A percentile compares a stretch with the other conserved stretches of the same genome.
These are phyloP conservation scores for Thyridium curvatum DNA, from an alignment of 2,329 filamentous ascomycete genomes.

Conservation along the genomic window DNA sequence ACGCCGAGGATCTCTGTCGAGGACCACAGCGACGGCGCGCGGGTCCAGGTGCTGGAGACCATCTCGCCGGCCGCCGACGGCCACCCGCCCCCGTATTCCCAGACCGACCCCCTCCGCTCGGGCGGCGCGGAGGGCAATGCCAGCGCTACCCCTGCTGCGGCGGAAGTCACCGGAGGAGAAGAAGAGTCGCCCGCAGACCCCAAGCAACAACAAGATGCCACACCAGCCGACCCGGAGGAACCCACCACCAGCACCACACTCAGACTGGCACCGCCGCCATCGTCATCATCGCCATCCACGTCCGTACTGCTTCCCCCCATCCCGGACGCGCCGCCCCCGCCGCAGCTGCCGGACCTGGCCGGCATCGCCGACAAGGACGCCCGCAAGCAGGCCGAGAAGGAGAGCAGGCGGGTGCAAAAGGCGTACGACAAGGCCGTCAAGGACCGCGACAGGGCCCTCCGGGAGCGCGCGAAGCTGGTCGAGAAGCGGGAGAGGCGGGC, in stretches of 20 bases:
- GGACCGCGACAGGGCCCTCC: slow-evolving; percentile 57
- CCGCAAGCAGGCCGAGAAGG: slow-evolving; percentile 63
- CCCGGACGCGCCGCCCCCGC: slow-evolving; percentile 45
- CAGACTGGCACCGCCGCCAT: no score
- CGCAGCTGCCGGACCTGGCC: slow-evolving; percentile 48
- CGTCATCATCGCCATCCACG: no score
- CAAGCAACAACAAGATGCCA: slow-evolving; percentile 8
- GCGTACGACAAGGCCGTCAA: slow-evolving; percentile 61
- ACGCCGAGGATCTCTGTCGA: slow-evolving; percentile 40
- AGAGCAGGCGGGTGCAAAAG: slow-evolving; percentile 56
- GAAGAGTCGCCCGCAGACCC: no score
- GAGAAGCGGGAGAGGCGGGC: slow-evolving; percentile 45
- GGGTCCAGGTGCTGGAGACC: slow-evolving; percentile 9
- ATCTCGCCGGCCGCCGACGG: slow-evolving; percentile 8
- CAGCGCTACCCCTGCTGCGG: no score
- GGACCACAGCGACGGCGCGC: slow-evolving; percentile 29
- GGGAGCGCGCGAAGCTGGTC: slow-evolving; percentile 54
- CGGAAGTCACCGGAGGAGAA: no score
- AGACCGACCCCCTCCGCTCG: no score
- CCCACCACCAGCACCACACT: no score
- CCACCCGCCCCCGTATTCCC: no score
- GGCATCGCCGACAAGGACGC: slow-evolving; percentile 57
- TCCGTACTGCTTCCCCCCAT: slow-evolving; percentile 38
- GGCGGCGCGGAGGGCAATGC: no score
- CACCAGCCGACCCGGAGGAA: no score